Conservation (phyloP, 352 stramenopile genomes). For the Plasmopara muralis region DNA sequence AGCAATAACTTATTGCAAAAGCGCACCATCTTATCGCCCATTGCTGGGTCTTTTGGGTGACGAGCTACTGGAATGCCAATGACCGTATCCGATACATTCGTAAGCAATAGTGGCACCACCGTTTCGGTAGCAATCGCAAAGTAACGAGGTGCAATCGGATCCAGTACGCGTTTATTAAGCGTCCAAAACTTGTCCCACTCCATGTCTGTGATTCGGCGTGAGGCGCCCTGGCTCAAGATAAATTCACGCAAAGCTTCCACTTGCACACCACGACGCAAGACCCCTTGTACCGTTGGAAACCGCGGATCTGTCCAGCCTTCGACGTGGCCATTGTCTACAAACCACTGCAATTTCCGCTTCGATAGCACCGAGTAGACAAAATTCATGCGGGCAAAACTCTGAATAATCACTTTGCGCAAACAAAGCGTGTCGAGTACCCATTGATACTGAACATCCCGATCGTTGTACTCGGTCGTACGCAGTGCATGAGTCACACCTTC, state of each 20-base stretch:
- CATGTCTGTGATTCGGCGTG: constrained; percentile 96
- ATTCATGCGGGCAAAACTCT: constrained; percentile 98
- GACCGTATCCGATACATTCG: constrained; percentile 55
- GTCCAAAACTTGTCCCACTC: constrained; percentile 99
- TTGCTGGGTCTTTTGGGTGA: constrained; percentile 74
- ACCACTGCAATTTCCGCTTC: constrained; percentile 99
- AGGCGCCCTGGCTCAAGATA: constrained; percentile 96
- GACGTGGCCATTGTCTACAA: constrained; percentile 96
- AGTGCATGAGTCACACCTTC: constrained; percentile 99
- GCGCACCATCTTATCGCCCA: constrained; percentile 84
- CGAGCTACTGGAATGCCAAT: constrained; percentile 57
- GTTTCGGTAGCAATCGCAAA: constrained; percentile 93
- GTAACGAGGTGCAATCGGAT: constrained; percentile 92
- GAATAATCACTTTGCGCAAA: constrained; percentile 79
- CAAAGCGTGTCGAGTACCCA: constrained; percentile 89
- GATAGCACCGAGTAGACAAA: constrained; percentile 98
- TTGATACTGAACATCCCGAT: constrained; percentile 97
- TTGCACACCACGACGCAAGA: constrained; percentile 94
- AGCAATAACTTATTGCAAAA: constrained; percentile 89
- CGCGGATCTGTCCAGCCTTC: constrained; percentile 97
- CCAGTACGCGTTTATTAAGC: constrained; percentile 98
- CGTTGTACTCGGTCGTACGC: constrained; percentile 99
- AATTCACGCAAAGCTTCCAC: constrained; percentile 94
- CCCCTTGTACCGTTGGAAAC: constrained; percentile 97
- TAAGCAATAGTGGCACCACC: constrained; percentile 86